Base-by-base conservation (phyloP, 2,329 filamentous ascomycete genomes). In the Hysterium pulicare region DNA sequence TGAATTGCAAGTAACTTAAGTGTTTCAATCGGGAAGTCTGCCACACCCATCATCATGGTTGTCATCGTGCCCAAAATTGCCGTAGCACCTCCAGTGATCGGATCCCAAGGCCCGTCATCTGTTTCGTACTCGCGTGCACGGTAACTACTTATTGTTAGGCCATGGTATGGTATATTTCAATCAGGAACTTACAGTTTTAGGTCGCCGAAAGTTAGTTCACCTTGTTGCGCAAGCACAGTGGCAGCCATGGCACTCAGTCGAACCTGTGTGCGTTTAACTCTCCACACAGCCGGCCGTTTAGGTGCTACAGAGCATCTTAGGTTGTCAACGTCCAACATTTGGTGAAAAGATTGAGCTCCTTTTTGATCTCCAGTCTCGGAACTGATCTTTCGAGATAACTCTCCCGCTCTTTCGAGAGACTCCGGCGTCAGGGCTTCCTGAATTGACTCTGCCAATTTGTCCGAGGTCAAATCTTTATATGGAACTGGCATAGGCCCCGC, bases 61-160 rank as follows among this genome's bases (percentile, higher is more conserved):
- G 85, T 83, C 35, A 93, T 73, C n/a, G 90, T 91, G 5, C 86
- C 86, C n/a, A 95, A 72, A 1, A 96, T 68, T 0, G 90, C 87
- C 33, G 82, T 80, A 0, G 88, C 83, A 13, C 82, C 86, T 38
- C 67, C 67, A 21, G 65, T 62, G 15, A 70, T 44, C 6, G 67
- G 67, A 44, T 70, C 67, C 54, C 57, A 61, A 15, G 67, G 67
- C 0, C 67, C 67, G 40, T 64, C 60, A 26, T 70, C 67, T 16
- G 60, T 58, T n/a, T 63, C 57, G 35, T 62, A 69, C 24, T 70
- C 67, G 19, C 64, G 60, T 4, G 66, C 54, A 10, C 66, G 64
- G 40, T 59, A 62, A 9, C 24, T 28, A 28, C 7, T 28, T 8
- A 8, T 28, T 8, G 24, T 28, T 28, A 28, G 24, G 24, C 8